Conservation (phyloP, 2,329 filamentous ascomycete species). For the Harringtonia lauricola region DNA sequence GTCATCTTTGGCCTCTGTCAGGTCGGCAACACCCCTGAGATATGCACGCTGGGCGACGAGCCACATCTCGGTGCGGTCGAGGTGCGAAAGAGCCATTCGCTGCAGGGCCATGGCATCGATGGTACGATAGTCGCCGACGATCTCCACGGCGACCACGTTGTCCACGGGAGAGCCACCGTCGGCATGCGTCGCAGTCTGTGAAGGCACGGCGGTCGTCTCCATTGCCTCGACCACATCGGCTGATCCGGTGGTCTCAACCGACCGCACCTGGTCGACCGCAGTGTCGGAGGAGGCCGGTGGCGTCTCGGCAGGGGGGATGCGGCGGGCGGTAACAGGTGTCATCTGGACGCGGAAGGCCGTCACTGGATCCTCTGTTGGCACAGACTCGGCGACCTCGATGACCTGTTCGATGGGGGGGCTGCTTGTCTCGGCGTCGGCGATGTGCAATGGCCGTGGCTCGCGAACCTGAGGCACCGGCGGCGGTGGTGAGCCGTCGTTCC, state of each 20-base stretch:
- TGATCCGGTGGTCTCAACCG: too few relatives aligned
- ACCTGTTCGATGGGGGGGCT: conserved; percentile 53
- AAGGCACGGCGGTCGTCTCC: conserved; percentile 10
- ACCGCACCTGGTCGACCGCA: neutral
- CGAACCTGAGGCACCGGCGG: conserved; percentile 22
- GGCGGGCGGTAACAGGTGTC: conserved; percentile 24
- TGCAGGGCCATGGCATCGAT: conserved; percentile 65
- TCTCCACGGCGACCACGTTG: conserved; percentile 52
- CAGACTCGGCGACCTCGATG: conserved; percentile 43
- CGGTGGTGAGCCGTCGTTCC: conserved; percentile 38
- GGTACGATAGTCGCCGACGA: conserved; percentile 61
- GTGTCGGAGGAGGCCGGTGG: neutral
- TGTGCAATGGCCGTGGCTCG: conserved; percentile 21
- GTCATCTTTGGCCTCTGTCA: conserved; percentile 24
- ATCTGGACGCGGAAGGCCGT: conserved; percentile 39
- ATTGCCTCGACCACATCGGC: too few relatives aligned
- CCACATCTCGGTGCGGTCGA: conserved; percentile 82
- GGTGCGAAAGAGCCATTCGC: conserved; percentile 57
- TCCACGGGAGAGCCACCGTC: conserved; percentile 29
- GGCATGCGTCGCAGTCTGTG: conserved; percentile 7
- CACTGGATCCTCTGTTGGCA: conserved; percentile 46
- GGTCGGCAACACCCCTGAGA: conserved; percentile 53
- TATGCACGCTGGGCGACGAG: conserved; percentile 72
- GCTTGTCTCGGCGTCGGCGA: conserved; percentile 24
- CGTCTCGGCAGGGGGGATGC: conserved; percentile 14